These are phyloP conservation scores for Aegilops umbellulata DNA, from an alignment of 176 grass and related monocot species.

Conservation along the genomic window DNA sequence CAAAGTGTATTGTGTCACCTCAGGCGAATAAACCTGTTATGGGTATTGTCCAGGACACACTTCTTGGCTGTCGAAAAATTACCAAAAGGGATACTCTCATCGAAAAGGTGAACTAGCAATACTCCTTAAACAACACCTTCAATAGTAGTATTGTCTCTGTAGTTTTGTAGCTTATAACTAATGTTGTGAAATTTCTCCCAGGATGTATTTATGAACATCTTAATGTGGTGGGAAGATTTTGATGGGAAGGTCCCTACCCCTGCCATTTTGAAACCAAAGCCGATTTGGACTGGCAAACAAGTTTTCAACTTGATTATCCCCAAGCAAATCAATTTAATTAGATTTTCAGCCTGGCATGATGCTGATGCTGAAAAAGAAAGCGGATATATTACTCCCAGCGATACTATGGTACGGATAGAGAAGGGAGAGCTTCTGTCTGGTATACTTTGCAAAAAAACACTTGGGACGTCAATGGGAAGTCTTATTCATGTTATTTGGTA, in stretches of 20 bases:
- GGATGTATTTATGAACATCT: conserved; percentile 99
- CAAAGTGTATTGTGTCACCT: conserved; percentile 97
- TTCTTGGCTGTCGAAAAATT: conserved; percentile 93
- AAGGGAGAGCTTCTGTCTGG: conserved; percentile 91
- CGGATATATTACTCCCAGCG: conserved; percentile 85
- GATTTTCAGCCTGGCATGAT: conserved; percentile 82
- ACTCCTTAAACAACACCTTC: background rate
- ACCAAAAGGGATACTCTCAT: conserved; percentile 96
- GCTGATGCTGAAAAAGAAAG: conserved; percentile 51
- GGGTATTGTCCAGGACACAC: conserved; percentile 94
- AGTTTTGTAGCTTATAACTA: conserved; percentile 7
- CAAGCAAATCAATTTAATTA: conserved; percentile 91
- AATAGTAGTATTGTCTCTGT: background rate
- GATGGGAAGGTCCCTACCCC: conserved; percentile 96
- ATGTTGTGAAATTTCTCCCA: conserved; percentile 31
- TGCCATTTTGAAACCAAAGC: conserved; percentile 86
- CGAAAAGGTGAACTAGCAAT: conserved; percentile 64
- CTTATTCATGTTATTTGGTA: conserved; percentile 99
- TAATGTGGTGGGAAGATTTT: conserved; percentile 99
- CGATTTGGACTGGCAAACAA: conserved; percentile 97
- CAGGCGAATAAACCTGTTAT: conserved; percentile 94
- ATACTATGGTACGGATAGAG: conserved; percentile 92
- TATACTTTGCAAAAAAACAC: conserved; percentile 86
- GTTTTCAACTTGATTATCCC: conserved; percentile 99
- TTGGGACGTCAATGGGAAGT: conserved; percentile 74